These are phyloP conservation scores for Pyricularia sp. DNA, from an alignment of 2,329 filamentous ascomycete species.

Conservation along the genomic window DNA sequence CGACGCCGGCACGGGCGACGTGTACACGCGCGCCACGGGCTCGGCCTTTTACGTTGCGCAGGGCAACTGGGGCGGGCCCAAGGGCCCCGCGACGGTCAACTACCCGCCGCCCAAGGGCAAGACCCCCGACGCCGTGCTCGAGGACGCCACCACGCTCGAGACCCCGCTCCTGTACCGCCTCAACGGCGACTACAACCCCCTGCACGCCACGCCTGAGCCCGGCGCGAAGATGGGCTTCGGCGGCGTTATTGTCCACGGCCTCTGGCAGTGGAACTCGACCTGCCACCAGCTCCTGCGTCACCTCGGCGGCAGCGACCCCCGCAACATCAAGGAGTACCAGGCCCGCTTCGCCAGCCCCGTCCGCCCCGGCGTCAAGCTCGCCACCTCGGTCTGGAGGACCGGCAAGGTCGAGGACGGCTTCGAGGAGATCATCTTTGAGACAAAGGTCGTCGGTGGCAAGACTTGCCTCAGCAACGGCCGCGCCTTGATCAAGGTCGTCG, in stretches of 20 bases:
- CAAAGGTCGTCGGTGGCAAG: conserved; percentile 70
- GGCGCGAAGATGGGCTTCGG: conserved; percentile 87
- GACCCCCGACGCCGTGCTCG: conserved; percentile 60
- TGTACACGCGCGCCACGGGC: conserved; percentile 60
- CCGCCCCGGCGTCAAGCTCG: conserved; percentile 71
- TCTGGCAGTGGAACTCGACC: conserved; percentile 79
- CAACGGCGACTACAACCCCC: conserved; percentile 91
- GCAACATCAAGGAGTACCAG: conserved; percentile 81
- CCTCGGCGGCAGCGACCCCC: conserved; percentile 67
- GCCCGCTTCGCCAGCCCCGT: conserved; percentile 82
- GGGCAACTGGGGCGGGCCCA: conserved; percentile 77
- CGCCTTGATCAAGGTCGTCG: conserved; percentile 61
- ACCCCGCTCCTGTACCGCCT: conserved; percentile 72
- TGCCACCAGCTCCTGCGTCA: conserved; percentile 63
- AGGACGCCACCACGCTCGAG: conserved; percentile 61
- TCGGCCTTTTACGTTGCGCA: conserved; percentile 76
- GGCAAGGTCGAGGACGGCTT: conserved; percentile 71
- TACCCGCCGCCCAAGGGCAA: conserved; percentile 64
- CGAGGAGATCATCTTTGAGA: conserved; percentile 78
- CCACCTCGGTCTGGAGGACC: conserved; percentile 70
- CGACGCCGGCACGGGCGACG: conserved; percentile 57
- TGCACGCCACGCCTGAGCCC: conserved; percentile 79
- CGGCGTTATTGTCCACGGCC: conserved; percentile 79
- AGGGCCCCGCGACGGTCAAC: conserved; percentile 71
- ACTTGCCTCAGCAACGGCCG: conserved; percentile 81